Base-by-base conservation (phyloP, 148 eudicot species). In the Rhododendron griersonianum region DNA sequence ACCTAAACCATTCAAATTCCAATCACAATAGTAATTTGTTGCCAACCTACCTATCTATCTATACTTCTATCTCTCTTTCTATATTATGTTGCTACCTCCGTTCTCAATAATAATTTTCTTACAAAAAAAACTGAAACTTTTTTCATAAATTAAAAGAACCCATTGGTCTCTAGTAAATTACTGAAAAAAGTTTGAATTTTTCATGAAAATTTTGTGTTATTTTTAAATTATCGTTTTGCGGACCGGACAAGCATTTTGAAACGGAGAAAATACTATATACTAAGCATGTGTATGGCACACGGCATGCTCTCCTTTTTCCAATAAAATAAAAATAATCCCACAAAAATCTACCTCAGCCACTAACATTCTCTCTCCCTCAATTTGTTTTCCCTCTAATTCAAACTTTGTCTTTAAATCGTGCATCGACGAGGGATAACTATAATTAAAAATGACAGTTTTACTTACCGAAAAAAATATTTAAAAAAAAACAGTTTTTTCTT, bases 1-100 rank as follows among this genome's bases (percentile, higher is more conserved):
- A 97, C 98, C 98, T 97, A 63, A 90, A 87, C 76, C 28, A 48
- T 23, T 15, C 14, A 74, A 28, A 84, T 59, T 71, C 30, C 44
- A 53, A 23, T 83, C 80, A 83, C 47, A 25, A 8, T 39, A 53
- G 57, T 53, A 53, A 53, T 53, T 15, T 15, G 18, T 53, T 53
- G 57, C 57, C 57, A 53, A 53, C 57, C 19, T 13, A 53, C 57
- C 57, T 15, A 53, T 53, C 57, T 47, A 53, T 53, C 57, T 14
- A 14, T 53, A 15, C 19, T 53, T 53, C 5, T 53, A 18, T 55
- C 61, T 53, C 18, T 18, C 61, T 4, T 16, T 55, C 21, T 5
- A 55, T 18, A 5, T 16, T 1, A 55, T 55, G 61, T 55, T 55
- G 16, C 7, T 16, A 18, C 57, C 14, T 55, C 61, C 61, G 6